Evolutionary conservation across 176 grass and related monocot genomes (phyloP).

Genomic region (Oryza punctata): DNA sequence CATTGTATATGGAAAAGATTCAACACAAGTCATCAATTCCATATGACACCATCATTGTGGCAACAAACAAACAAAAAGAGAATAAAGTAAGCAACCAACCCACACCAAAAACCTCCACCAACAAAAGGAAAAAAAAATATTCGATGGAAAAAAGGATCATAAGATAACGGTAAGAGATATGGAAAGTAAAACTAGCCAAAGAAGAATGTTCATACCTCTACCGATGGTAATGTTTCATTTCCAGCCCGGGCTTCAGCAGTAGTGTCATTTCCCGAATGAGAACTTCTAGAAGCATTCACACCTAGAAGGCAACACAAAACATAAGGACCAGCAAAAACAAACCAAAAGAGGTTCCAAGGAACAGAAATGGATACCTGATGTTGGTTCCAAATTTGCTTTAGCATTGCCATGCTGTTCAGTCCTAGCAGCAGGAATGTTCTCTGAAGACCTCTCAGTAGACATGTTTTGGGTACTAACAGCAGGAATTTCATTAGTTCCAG

Average conservation of each 20-base stretch:
- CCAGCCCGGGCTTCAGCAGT: constrained; percentile 43
- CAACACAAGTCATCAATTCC: constrained; percentile 26
- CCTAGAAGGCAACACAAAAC: constrained; percentile 48
- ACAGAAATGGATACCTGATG: constrained; percentile 45
- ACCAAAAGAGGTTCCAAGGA: constrained; percentile 11
- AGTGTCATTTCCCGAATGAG: constrained; percentile 44
- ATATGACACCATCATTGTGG: background rate
- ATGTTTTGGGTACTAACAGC: constrained; percentile 42
- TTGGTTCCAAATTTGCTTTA: constrained; percentile 45
- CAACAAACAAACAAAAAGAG: background rate
- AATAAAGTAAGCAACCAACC: background rate
- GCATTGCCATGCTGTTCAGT: constrained; percentile 47
- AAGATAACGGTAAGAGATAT: background rate
- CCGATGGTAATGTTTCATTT: constrained; percentile 52
- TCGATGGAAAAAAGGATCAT: background rate
- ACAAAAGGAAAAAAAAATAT: background rate
- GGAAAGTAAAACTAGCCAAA: background rate
- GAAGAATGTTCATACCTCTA: constrained; percentile 57
- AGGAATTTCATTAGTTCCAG: constrained; percentile 49
- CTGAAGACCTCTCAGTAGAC: constrained; percentile 40
- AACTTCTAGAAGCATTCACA: constrained; percentile 43
- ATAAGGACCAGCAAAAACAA: constrained; percentile 23
- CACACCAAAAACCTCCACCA: background rate
- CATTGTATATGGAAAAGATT: background rate
- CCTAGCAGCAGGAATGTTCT: constrained; percentile 39